phyloP scores from a whole-genome alignment of 352 stramenopile genomes.

The Phytophthora pseudosyringae region DNA sequence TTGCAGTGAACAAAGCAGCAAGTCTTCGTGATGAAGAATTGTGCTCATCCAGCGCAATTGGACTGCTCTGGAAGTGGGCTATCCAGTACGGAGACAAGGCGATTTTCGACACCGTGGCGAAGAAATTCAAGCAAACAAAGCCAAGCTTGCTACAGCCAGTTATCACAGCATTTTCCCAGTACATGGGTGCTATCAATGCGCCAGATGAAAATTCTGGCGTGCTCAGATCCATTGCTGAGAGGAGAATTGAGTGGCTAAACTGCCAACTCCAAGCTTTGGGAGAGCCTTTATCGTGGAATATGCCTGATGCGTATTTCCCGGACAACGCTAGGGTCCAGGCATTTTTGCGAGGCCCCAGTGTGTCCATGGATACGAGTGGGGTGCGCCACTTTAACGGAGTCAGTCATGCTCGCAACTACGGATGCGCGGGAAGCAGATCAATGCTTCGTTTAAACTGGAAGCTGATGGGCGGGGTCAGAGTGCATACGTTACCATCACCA shows the following conservation, averaged over 20 bases:
- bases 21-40: neutral
- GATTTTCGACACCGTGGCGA: slow-evolving; percentile 2
- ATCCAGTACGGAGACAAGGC: slow-evolving; percentile 1
- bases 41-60: neutral
- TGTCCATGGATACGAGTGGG: slow-evolving; percentile 2
- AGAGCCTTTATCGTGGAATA: slow-evolving; percentile 24
- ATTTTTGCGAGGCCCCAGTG: slow-evolving; percentile 17
- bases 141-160: slow-evolving; percentile 1
- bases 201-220: neutral
- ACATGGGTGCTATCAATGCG: neutral
- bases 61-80: slow-evolving; percentile 9
- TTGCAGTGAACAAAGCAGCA: slow-evolving; percentile 2
- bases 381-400: neutral
- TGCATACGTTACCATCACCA: slow-evolving; percentile 3
- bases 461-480: neutral
- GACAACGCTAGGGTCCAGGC: slow-evolving; percentile 13
- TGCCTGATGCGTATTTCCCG: slow-evolving; percentile 12
- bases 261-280: neutral
- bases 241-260: slow-evolving; percentile 12
- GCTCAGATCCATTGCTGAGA: slow-evolving; percentile 5
- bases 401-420: neutral
- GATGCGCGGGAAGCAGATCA: slow-evolving; percentile 6
- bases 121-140: slow-evolving; percentile 15
- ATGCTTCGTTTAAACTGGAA: slow-evolving; percentile 1
- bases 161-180: slow-evolving; percentile 7